phyloP scores from a whole-genome alignment of 192 early-diverging fungal genomes.

The Coemansia sp. region DNA sequence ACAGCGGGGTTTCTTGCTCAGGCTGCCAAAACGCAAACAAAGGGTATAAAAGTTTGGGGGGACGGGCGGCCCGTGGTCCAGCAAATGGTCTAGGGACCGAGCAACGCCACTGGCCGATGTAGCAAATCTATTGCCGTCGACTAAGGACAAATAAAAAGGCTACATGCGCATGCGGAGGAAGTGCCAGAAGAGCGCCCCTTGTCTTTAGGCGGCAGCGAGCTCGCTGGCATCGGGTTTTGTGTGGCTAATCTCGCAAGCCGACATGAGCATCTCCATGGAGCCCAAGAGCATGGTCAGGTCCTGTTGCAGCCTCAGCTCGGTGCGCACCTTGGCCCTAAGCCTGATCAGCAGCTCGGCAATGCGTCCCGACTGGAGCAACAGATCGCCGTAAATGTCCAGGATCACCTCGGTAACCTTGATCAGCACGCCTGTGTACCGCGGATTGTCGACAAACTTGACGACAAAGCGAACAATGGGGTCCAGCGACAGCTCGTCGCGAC shows the following conservation, averaged over 20 bases:
- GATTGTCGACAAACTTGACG: conserved; percentile 72
- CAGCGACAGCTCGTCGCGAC: conserved; percentile 81
- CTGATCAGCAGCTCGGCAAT: conserved; percentile 74
- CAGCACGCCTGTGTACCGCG: conserved; percentile 70
- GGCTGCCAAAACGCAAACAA: not conserved
- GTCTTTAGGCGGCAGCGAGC: conserved; percentile 1
- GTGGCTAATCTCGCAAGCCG: conserved; percentile 37
- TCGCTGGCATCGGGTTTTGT: not conserved
- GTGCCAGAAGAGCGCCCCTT: not conserved
- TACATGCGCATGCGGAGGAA: not conserved
- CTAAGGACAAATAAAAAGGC: not conserved
- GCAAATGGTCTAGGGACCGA: too few species aligned
- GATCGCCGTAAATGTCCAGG: conserved; percentile 75
- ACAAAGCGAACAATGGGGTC: conserved; percentile 83
- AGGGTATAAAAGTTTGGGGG: too few species aligned
- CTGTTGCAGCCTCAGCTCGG: conserved; percentile 78
- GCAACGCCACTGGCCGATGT: too few species aligned
- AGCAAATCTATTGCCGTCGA: too few species aligned
- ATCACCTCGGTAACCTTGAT: conserved; percentile 70
- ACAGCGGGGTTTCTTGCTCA: not conserved
- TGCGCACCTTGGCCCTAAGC: conserved; percentile 65
- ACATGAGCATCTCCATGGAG: conserved; percentile 73
- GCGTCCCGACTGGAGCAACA: conserved; percentile 72
- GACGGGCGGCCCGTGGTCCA: too few species aligned
- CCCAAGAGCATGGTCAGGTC: conserved; percentile 74